These are phyloP conservation scores for Volvox africanus DNA, from an alignment of 139 green algal species.

Conservation along the genomic window DNA sequence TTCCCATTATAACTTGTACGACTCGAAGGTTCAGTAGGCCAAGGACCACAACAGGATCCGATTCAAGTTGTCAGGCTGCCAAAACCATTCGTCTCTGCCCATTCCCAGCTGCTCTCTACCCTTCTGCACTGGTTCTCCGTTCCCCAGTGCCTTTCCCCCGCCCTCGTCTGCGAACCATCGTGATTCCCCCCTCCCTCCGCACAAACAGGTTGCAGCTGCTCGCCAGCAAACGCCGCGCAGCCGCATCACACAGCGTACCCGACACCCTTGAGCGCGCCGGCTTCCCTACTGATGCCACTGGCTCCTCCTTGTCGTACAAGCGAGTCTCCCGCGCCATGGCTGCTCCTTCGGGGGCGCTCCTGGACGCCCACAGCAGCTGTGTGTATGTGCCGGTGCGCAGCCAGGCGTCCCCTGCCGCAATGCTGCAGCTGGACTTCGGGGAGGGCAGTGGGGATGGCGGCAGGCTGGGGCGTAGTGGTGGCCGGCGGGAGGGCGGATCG, in stretches of 20 bases:
- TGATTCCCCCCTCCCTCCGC: background rate
- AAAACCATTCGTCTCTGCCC: too few species aligned
- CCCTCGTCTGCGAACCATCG: too few species aligned
- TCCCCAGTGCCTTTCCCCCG: background rate
- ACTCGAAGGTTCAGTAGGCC: too few species aligned
- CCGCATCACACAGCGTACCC: background rate
- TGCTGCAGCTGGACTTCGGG: slow-evolving; percentile 27
- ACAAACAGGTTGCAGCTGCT: slow-evolving; percentile 3
- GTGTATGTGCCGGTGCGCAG: slow-evolving; percentile 12
- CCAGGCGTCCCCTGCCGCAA: background rate
- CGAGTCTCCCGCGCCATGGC: background rate
- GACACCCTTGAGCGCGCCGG: background rate
- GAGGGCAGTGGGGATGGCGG: background rate
- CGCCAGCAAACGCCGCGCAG: background rate
- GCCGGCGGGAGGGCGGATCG: background rate
- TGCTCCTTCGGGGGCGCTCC: too few species aligned
- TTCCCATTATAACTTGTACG: too few species aligned
- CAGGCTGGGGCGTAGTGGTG: background rate
- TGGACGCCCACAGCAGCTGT: background rate
- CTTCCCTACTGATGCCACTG: background rate
- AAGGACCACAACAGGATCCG: too few species aligned
- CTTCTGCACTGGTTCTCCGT: background rate
- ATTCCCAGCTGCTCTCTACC: too few species aligned
- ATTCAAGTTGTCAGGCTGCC: too few species aligned
- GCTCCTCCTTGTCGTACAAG: background rate